phyloP scores from a whole-genome alignment of 2,329 filamentous ascomycete species.

The Plectosphaerella plurivora region DNA sequence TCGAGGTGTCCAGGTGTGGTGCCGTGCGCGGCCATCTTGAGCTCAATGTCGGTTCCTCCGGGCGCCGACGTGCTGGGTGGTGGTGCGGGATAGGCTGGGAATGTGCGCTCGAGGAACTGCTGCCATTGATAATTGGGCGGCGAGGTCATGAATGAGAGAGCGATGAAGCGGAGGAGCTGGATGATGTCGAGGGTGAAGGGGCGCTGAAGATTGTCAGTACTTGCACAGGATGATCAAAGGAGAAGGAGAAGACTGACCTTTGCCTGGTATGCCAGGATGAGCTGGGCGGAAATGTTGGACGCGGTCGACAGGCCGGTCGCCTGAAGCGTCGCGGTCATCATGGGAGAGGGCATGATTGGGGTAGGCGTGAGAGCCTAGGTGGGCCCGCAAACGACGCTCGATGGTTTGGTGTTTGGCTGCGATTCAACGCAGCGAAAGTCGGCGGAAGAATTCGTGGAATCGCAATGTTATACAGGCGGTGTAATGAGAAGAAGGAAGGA shows the following conservation, averaged over 20 bases:
- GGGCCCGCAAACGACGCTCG: background rate
- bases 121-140: constrained; percentile 58
- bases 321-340: constrained; percentile 49
- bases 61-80: constrained; percentile 17
- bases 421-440: no score
- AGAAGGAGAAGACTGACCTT: constrained; percentile 23
- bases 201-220: constrained; percentile 11
- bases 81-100: constrained; percentile 36
- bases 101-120: constrained; percentile 45
- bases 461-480: no score
- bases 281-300: constrained; percentile 52
- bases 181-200: constrained; percentile 40
- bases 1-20: constrained; percentile 5
- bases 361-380: background rate
- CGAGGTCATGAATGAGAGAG: constrained; percentile 46
- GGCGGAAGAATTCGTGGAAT: no score
- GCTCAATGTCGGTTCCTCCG: constrained; percentile 21
- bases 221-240: background rate
- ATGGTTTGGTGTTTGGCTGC: background rate
- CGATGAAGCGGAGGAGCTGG: constrained; percentile 49
- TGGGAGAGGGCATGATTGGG: constrained; percentile 39
- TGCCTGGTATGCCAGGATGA: constrained; percentile 43
- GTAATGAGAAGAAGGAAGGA: no score
- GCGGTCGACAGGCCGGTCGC: constrained; percentile 44
- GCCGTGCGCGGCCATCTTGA: constrained; percentile 13